These are phyloP conservation scores for Penicillium lividum DNA, from an alignment of 495 filamentous ascomycete genomes.

Conservation along the genomic window DNA sequence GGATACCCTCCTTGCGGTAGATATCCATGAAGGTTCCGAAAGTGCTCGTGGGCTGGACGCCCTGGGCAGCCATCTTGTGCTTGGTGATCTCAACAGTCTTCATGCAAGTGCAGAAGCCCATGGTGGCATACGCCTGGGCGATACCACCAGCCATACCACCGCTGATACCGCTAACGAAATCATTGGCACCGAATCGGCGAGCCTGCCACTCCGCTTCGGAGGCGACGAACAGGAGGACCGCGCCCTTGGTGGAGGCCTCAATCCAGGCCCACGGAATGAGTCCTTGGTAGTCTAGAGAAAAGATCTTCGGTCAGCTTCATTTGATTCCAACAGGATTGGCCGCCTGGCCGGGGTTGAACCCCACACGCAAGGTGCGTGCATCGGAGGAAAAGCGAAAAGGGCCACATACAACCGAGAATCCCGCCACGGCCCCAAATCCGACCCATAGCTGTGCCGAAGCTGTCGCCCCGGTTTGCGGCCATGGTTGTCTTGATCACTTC, in stretches of 20 bases:
- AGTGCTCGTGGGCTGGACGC: slow-evolving; percentile 82
- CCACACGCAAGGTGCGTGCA: slow-evolving; percentile 22
- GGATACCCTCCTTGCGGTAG: slow-evolving; percentile 90
- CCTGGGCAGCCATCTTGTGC: slow-evolving; percentile 84
- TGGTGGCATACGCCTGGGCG: slow-evolving; percentile 97
- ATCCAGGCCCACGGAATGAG: slow-evolving; percentile 99
- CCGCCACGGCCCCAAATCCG: slow-evolving; percentile 95
- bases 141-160: slow-evolving; percentile 95
- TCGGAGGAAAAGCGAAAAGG: slow-evolving; percentile 25
- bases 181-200: slow-evolving; percentile 72
- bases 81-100: slow-evolving; percentile 99
- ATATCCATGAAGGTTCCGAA: slow-evolving; percentile 96
- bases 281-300: slow-evolving; percentile 86
- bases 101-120: slow-evolving; percentile 99
- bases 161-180: slow-evolving; percentile 83
- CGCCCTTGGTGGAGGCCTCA: slow-evolving; percentile 99
- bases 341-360: not conserved
- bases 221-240: slow-evolving; percentile 97
- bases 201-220: slow-evolving; percentile 97
- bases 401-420: slow-evolving; percentile 85
- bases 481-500: slow-evolving; percentile 99
- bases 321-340: slow-evolving; percentile 6
- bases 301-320: slow-evolving; percentile 14
- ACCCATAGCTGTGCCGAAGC: slow-evolving; percentile 75
- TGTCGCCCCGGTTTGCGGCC: slow-evolving; percentile 92